Evolutionary conservation across 2,329 filamentous ascomycete species (phyloP), one percentile per base, ranked within the genome.

Genomic region (Penicillium sp.): DNA sequence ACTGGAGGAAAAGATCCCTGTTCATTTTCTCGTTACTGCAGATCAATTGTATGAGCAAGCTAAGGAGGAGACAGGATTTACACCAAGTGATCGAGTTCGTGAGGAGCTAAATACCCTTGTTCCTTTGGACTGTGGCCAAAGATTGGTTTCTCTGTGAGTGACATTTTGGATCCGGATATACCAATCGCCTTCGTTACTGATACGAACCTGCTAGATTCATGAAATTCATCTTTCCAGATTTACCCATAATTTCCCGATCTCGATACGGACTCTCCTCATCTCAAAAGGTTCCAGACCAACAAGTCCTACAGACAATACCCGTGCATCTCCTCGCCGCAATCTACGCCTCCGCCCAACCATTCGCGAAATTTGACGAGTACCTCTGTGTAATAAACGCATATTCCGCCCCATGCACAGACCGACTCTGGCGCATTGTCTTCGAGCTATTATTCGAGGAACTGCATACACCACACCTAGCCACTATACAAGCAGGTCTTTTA

Each of bases 301-400:
- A 50, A 0, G 26, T 46, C 3, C 40, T 59, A n/a, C 42, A 52
- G 29, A 49, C 23, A 3, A 51, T 60, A 3, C 59, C 62, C 1
- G 44, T 48, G 3, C 61, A 62, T 18, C 49, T 67, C n/a, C 53
- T 66, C 7, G 65, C 62, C 5, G 64, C 62, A 3, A 57, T 68
- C 21, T 68, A 66, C 43, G 64, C 62, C 17, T 60, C 60, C 2
- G 59, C 65, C 10, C 41, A 62, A 3, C 62, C 60, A 20, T 68
- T 66, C 46, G 49, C 49, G 13, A 54, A 55, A 15, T 58, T 62
- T 18, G 63, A 68, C 32, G 52, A 56, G 13, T 52, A 58, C 20
- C 43, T 63, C 5, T 56, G 56, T 12, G 29, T 65, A 4, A 39
- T 54, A 2, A 52, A 54, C 3, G 56, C 54, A 6, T 65, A 66